Conservation (phyloP, 2,329 filamentous ascomycete genomes). For the Diaporthe destruens region DNA sequence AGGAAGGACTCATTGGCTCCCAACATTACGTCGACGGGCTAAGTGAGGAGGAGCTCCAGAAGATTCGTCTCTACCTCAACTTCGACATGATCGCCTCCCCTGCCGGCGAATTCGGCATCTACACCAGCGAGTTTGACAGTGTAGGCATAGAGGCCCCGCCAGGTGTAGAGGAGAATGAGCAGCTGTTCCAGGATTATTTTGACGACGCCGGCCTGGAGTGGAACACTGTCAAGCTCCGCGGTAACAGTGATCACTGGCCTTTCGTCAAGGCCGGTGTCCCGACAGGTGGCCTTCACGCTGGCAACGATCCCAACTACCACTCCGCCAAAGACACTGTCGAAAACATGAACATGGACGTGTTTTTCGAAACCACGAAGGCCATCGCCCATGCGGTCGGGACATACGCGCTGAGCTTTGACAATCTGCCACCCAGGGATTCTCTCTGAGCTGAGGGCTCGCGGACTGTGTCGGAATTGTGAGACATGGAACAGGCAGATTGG, state of each 20-base stretch:
- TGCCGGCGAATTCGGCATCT: constrained; percentile 39
- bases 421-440: not conserved
- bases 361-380: constrained; percentile 49
- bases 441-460: not conserved
- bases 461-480: no score
- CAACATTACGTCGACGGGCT: constrained; percentile 53
- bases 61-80: constrained; percentile 55
- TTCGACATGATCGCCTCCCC: constrained; percentile 57
- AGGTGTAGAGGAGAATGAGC: not conserved
- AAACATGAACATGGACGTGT: not conserved
- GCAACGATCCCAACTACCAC: constrained; percentile 50
- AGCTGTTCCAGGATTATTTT: not conserved
- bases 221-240: constrained; percentile 38
- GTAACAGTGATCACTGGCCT: constrained; percentile 68
- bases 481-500: no score
- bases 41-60: constrained; percentile 48
- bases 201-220: not conserved
- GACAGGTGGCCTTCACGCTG: constrained; percentile 69
- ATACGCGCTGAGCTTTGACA: constrained; percentile 60
- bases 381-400: constrained; percentile 66
- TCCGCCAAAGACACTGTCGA: not conserved
- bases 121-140: constrained; percentile 50
- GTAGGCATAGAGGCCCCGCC: not conserved
- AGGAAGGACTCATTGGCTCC: constrained; percentile 55
- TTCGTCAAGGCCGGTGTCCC: constrained; percentile 69